phyloP scores from a whole-genome alignment of 2,329 filamentous ascomycete species.

The Ceratocystis destructans region DNA sequence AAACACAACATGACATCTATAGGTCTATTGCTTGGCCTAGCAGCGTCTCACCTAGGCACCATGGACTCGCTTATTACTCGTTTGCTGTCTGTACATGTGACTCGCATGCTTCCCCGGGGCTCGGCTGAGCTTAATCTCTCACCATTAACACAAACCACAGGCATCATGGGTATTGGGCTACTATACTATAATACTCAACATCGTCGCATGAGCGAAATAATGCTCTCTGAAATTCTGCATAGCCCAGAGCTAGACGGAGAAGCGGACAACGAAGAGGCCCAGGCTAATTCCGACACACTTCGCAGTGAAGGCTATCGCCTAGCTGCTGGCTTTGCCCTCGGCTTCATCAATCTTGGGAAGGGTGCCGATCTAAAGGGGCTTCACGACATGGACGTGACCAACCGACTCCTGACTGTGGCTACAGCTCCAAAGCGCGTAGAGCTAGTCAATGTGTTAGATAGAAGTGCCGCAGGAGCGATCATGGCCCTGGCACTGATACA shows the following conservation, averaged over 20 bases:
- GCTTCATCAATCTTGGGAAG: constrained; percentile 87
- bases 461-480: constrained; percentile 84
- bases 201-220: constrained; percentile 95
- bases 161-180: constrained; percentile 91
- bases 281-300: constrained; percentile 72
- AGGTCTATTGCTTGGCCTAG: constrained; percentile 78
- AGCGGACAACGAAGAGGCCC: constrained; percentile 35
- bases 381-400: constrained; percentile 85
- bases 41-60: constrained; percentile 86
- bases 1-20: constrained; percentile 99
- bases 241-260: constrained; percentile 27
- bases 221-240: constrained; percentile 93
- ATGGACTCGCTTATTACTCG: constrained; percentile 95
- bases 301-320: constrained; percentile 93
- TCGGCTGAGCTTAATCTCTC: constrained; percentile 91
- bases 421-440: constrained; percentile 84
- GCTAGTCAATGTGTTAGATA: constrained; percentile 81
- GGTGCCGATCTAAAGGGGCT: constrained; percentile 77
- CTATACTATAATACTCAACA: constrained; percentile 93
- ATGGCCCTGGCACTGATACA: constrained; percentile 84
- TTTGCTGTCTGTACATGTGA: constrained; percentile 88
- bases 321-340: constrained; percentile 83
- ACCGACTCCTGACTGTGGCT: constrained; percentile 72
- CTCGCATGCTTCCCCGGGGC: constrained; percentile 79
- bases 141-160: constrained; percentile 84